Conservation (phyloP, 208 protist species). For the Crithidia mellificae region DNA sequence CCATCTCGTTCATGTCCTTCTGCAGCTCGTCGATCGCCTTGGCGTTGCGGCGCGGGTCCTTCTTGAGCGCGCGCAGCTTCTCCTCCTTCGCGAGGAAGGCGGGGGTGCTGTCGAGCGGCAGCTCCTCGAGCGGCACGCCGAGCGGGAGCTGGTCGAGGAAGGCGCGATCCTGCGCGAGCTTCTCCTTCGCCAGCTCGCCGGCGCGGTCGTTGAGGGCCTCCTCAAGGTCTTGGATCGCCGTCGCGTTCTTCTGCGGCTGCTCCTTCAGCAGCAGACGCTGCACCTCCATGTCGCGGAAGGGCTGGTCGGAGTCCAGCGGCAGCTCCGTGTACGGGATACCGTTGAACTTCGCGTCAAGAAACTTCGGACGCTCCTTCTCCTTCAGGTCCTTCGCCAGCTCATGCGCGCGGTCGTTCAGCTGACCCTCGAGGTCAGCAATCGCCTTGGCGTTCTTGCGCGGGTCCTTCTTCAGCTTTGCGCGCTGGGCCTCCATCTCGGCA, state of each 20-base stretch:
- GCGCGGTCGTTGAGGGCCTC: conserved; percentile 43
- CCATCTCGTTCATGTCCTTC: conserved; percentile 44
- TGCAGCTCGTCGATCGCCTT: conserved; percentile 22
- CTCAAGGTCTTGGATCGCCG: conserved; percentile 47
- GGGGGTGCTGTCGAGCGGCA: conserved; percentile 40
- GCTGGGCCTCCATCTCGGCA: conserved; percentile 46
- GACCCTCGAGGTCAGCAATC: conserved; percentile 38
- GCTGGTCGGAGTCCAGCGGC: conserved; percentile 41
- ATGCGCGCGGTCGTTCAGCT: conserved; percentile 43
- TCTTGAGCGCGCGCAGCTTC: conserved; percentile 18
- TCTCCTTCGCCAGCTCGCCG: conserved; percentile 38
- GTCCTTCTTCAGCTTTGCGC: conserved; percentile 44
- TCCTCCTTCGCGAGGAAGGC: conserved; percentile 41
- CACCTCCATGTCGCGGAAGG: conserved; percentile 54
- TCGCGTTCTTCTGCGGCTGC: conserved; percentile 31
- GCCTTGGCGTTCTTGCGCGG: conserved; percentile 32
- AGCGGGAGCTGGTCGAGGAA: conserved; percentile 51
- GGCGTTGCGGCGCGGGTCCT: neutral
- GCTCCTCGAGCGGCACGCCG: conserved; percentile 39
- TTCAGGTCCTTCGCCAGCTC: conserved; percentile 40
- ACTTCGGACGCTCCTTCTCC: conserved; percentile 24
- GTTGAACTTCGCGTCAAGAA: conserved; percentile 47
- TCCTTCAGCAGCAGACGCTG: conserved; percentile 50
- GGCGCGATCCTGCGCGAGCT: conserved; percentile 22
- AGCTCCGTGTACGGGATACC: conserved; percentile 63